Conservation (phyloP, 257 asterid genomes). For the Ajuga chamaepitys region DNA sequence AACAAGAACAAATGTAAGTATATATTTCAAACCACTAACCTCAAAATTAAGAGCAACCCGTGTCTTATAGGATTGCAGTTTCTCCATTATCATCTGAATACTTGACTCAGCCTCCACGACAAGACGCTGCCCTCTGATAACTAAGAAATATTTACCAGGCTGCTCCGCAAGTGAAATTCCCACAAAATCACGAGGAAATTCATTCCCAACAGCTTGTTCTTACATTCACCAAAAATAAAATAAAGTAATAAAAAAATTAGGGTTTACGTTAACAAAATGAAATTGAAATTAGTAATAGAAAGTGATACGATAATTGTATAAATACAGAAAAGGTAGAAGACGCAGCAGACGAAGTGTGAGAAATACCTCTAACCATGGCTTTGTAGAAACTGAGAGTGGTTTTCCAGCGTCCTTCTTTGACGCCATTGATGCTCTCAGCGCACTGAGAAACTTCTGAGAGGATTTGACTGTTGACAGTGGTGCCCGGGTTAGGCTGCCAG, state of each 20-base stretch:
- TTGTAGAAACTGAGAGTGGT: slow-evolving; percentile 75
- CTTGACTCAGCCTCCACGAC: slow-evolving; percentile 76
- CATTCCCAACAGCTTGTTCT: slow-evolving; percentile 53
- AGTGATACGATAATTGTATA: neutral
- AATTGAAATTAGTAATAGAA: neutral
- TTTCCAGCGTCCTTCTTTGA: slow-evolving; percentile 93
- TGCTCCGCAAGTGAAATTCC: slow-evolving; percentile 87
- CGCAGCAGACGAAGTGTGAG: neutral
- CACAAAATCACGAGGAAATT: slow-evolving; percentile 70
- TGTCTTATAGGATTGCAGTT: slow-evolving; percentile 81
- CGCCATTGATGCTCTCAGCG: slow-evolving; percentile 84
- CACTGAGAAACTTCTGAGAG: slow-evolving; percentile 85
- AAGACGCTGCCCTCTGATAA: slow-evolving; percentile 68
- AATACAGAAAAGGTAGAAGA: neutral
- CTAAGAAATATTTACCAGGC: slow-evolving; percentile 63
- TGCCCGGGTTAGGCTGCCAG: slow-evolving; percentile 95
- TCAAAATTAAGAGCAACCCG: slow-evolving; percentile 83
- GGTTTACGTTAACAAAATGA: neutral
- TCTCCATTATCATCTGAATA: slow-evolving; percentile 88
- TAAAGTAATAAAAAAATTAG: neutral
- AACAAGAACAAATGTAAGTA: neutral
- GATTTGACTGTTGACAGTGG: slow-evolving; percentile 81
- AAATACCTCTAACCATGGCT: slow-evolving; percentile 67
- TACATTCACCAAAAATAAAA: neutral
- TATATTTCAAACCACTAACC: slow-evolving; percentile 34